Evolutionary conservation across 345 rosid genomes (phyloP).

Genomic region (Syzygium aqueum): DNA sequence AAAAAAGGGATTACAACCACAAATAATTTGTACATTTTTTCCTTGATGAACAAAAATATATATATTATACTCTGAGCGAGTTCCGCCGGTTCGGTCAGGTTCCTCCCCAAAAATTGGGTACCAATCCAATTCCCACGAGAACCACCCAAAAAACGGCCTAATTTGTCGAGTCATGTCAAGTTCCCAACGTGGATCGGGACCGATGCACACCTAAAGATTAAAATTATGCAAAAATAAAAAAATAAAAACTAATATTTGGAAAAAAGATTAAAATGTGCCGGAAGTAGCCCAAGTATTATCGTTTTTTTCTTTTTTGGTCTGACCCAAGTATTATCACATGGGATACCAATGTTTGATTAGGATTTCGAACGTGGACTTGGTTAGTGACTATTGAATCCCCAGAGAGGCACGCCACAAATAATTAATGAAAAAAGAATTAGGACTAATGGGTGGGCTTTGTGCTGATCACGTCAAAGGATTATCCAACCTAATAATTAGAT

Average conservation of each 20-base stretch:
- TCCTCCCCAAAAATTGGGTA: fast-evolving
- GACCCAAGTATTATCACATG: background rate
- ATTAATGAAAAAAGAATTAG: too few species aligned
- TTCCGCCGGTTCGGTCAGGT: fast-evolving
- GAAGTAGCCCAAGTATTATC: background rate
- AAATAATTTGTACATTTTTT: background rate
- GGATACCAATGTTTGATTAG: background rate
- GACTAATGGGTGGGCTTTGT: background rate
- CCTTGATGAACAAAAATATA: background rate
- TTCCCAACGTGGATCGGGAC: fast-evolving
- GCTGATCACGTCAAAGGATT: background rate
- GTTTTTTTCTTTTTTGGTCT: too few species aligned
- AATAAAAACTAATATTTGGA: background rate
- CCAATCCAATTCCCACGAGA: too few species aligned
- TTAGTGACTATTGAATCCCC: background rate
- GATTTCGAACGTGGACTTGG: background rate
- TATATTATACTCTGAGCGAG: background rate
- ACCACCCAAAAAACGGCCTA: fast-evolving
- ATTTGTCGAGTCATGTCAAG: fast-evolving
- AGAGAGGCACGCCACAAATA: background rate
- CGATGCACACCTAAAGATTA: background rate
- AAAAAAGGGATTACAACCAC: background rate
- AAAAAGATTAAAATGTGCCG: background rate
- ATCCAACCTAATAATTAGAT: too few species aligned
- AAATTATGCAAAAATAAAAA: background rate